These are phyloP conservation scores for Phyllachora maydis DNA, from an alignment of 2,329 filamentous ascomycete genomes.

Conservation along the genomic window DNA sequence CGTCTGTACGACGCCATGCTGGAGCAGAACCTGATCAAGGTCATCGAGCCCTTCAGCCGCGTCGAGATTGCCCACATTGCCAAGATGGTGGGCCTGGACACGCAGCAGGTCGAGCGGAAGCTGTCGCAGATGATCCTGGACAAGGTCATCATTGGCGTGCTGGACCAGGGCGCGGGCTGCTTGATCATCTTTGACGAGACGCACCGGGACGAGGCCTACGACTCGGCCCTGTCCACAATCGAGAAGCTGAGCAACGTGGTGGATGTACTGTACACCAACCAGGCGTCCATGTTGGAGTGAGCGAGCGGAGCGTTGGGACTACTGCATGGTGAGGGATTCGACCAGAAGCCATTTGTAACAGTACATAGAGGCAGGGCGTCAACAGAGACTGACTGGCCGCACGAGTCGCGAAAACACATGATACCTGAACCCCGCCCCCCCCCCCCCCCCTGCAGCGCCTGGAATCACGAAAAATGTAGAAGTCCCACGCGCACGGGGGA, in stretches of 20 bases:
- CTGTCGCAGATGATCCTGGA: conserved; percentile 98
- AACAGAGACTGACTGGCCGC: no score
- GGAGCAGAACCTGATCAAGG: conserved; percentile 98
- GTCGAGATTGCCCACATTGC: conserved; percentile 95
- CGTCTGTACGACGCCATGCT: conserved; percentile 96
- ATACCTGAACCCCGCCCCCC: no score
- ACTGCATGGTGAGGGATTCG: no score
- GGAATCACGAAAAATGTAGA: no score
- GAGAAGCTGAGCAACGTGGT: conserved; percentile 96
- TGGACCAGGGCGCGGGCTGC: conserved; percentile 95
- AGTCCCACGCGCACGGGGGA: no score
- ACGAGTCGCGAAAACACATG: no score
- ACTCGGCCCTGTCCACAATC: conserved; percentile 83
- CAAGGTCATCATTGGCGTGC: conserved; percentile 92
- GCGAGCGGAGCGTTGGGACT: conserved; percentile 1
- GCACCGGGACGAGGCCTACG: conserved; percentile 80
- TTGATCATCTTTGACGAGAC: conserved; percentile 95
- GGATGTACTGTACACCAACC: conserved; percentile 93
- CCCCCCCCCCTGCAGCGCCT: no score
- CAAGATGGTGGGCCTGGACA: conserved; percentile 92
- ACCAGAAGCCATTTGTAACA: neutral
- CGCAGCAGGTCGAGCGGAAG: conserved; percentile 92
- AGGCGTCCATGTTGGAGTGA: conserved; percentile 87
- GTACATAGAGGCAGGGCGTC: no score
- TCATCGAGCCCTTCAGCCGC: conserved; percentile 94